Evolutionary conservation across 192 early-diverging fungal genomes (phyloP), one percentile per base, ranked within the genome.

Genomic region (Spizellomyces punctatus): DNA sequence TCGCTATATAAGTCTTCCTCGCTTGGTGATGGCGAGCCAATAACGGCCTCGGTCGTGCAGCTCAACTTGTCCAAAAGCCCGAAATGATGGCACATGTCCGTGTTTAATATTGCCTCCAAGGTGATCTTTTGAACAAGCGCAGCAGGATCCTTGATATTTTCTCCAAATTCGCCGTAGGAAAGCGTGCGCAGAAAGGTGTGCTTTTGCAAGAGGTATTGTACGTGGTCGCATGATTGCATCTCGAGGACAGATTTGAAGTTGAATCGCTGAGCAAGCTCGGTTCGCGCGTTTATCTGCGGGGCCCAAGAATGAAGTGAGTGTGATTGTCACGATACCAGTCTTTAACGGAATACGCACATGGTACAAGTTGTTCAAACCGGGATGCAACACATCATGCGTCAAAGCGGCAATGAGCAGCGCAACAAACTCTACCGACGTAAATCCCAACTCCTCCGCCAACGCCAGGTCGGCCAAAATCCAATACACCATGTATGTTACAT

Each of bases 61-160:
- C 66, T 54, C 22, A 83, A 79, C 63, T 86, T 73, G 52, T 88
- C 86, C 10, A 87, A 81, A 17, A 89, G 72, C 6, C 69, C 83
- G 81, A 94, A 98, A 74, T 98, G 96, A 9, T 90, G 87, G 4
- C 85, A 79, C 96, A 98, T 98, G 74, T 98, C 96, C 1, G 96
- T 98, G 17, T 89, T 86, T 47, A 98, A 82, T 65, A 98, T 94
- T 48, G 88, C 90, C 69, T 92, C 90, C 16, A 81, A 74, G 65
- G 91, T 87, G 10, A 82, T 71, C 5, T 58, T 58, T 17, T 77
- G 73, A 44, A 90, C 74, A 46, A 79, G 61, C 5, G 64, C 66
- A 8, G 77, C 73, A 6, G 76, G 46, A 19, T 52, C 54, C 16
- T 21, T n/a, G 42, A 61, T 6, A 36, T 36, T 36, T 3, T 36